Base-by-base conservation (phyloP, 2,329 filamentous ascomycete species). In the Ceratocystiopsis sp. region DNA sequence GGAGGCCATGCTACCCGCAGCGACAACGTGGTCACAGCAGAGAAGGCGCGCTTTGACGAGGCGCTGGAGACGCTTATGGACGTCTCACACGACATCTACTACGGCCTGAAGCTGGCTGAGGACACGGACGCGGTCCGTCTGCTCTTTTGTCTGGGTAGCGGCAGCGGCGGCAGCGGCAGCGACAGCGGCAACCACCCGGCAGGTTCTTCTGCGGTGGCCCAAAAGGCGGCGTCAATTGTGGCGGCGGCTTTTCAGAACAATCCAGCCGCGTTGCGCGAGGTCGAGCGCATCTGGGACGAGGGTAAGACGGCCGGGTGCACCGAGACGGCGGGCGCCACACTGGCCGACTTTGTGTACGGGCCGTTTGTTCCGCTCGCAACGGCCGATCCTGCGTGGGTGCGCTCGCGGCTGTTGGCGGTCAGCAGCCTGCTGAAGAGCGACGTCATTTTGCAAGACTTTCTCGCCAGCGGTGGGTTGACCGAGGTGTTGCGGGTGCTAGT, bases 71-170 rank as follows among this genome's bases (percentile, higher is more conserved):
- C 64, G 33, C 65, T 82, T n/a, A 65, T 71, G 47, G 76, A 81
- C 8, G 60, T 80, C 25, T 70, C 76, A 0, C 76, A 81, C 56
- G 78, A 80, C 56, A 73, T 80, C 48, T 81, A 79, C 61, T 82
- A 80, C 56, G 78, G 78, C 11, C 61, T 76, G 16, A 72, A 78
- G 55, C 67, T 80, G 45, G 64, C 68, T 18, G 69, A 75, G 54
- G 69, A 78, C 49, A 53, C 61, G 3, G 65, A 67, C 2, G 68
- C 68, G 2, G 50, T 78, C 42, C 65, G 64, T 48, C 58, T 65
- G n/a, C 64, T 80, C 2, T 59, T 79, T 46, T 77, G 74, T 53
- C 60, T 77, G 35, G 67, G 75, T 57, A 58, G 57, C 25, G 49
- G 51, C n/a, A 45, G 51, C 17, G 53, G 55, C 16, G 48, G 52